Evolutionary conservation across 1,284 basidiomycete species (phyloP).

Genomic region (Trichosporon sp.): DNA sequence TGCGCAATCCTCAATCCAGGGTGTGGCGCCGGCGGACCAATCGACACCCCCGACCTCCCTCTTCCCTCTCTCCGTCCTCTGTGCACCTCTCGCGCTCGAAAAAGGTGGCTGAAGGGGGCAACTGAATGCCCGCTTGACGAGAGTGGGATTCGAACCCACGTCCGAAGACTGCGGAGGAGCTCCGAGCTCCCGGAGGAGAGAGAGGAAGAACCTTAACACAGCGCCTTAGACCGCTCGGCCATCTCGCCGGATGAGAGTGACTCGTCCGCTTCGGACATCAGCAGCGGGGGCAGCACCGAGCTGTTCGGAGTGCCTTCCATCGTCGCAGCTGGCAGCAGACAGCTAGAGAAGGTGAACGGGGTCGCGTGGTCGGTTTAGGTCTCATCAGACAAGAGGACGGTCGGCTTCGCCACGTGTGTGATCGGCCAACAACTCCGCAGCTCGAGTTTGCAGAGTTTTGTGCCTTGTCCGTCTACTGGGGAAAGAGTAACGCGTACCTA

Average conservation of each 20-base stretch:
- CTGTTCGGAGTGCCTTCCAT: background rate
- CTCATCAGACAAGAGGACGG: no score
- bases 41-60: background rate
- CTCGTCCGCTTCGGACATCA: background rate
- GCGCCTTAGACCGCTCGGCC: conserved; percentile 20
- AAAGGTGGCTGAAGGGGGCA: background rate
- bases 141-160: conserved; percentile 48
- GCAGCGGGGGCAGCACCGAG: background rate
- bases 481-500: background rate
- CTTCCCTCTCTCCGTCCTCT: background rate
- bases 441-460: background rate
- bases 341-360: no score
- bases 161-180: conserved; percentile 35
- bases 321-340: no score
- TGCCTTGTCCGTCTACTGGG: background rate
- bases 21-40: background rate
- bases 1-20: background rate
- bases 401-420: no score
- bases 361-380: no score
- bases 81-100: background rate
- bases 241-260: conserved; percentile 8
- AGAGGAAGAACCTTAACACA: conserved; percentile 15
- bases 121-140: conserved; percentile 5
- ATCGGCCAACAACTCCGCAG: no score
- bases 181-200: background rate